Evolutionary conservation across 768 basidiomycete genomes (phyloP).

Genomic region (Leccinum broughii): DNA sequence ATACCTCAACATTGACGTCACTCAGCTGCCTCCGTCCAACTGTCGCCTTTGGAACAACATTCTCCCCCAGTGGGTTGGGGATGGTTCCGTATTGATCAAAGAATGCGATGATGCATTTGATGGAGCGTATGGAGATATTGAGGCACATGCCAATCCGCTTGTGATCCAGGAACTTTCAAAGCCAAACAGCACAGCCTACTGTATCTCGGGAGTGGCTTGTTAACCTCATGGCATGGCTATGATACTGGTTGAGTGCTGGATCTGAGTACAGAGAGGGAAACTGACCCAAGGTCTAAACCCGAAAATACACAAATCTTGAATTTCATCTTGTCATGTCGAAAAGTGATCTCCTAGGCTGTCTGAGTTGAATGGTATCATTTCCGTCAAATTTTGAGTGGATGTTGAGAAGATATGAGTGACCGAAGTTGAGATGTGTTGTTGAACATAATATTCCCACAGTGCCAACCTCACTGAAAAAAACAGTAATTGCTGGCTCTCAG

Average conservation of each 20-base stretch:
- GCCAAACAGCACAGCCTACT: neutral
- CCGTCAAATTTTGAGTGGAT: too few species aligned
- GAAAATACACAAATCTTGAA: neutral
- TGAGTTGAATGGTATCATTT: too few species aligned
- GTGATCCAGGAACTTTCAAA: neutral
- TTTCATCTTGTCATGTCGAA: neutral
- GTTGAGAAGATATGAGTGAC: too few species aligned
- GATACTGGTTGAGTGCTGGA: neutral
- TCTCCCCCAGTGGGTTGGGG: neutral
- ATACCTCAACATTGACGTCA: conserved; percentile 1
- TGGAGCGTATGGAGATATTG: neutral
- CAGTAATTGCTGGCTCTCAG: too few species aligned
- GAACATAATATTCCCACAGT: too few species aligned
- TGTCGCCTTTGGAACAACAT: neutral
- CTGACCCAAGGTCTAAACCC: neutral
- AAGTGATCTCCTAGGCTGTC: too few species aligned
- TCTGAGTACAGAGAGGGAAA: neutral
- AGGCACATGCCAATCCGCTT: neutral
- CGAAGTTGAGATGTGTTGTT: too few species aligned
- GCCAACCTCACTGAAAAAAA: too few species aligned
- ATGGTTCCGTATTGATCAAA: neutral
- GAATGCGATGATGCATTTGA: neutral
- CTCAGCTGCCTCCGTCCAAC: neutral
- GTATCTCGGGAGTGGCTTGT: neutral
- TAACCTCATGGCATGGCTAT: neutral